Conservation (phyloP, 164 flowering plant genomes). For the Taxillus chinensis region DNA sequence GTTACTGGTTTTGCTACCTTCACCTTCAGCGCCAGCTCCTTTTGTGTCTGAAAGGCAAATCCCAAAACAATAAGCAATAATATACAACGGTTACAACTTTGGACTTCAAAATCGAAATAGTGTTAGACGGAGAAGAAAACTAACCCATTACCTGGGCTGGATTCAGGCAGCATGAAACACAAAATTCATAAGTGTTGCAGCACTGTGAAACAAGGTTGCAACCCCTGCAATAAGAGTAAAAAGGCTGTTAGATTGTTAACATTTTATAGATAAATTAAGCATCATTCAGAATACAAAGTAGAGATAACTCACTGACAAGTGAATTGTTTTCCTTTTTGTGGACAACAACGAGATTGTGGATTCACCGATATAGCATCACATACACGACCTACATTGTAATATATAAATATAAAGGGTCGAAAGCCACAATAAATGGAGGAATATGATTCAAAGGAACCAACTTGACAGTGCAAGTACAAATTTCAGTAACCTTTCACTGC, state of each 20-base stretch:
- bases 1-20: constrained; percentile 76
- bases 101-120: not conserved
- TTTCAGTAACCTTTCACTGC: too few relatives aligned
- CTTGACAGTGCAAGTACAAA: not conserved
- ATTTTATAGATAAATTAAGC: not conserved
- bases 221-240: constrained; percentile 43
- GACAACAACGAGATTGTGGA: constrained; percentile 74
- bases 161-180: constrained; percentile 90
- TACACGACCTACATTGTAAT: constrained; percentile 51
- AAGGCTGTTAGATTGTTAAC: not conserved
- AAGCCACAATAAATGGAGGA: not conserved
- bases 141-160: constrained; percentile 42
- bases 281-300: not conserved
- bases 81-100: not conserved
- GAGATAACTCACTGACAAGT: constrained; percentile 86
- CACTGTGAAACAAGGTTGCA: constrained; percentile 81
- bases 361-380: constrained; percentile 72
- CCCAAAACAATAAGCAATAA: not conserved
- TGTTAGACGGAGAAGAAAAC: not conserved
- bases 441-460: not conserved
- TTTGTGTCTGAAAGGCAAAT: constrained; percentile 40
- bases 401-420: not conserved
- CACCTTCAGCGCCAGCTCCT: constrained; percentile 48
- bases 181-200: constrained; percentile 84
- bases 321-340: constrained; percentile 50